Evolutionary conservation across 495 filamentous ascomycete species (phyloP).

Genomic region (Penicillium tannophilum): DNA sequence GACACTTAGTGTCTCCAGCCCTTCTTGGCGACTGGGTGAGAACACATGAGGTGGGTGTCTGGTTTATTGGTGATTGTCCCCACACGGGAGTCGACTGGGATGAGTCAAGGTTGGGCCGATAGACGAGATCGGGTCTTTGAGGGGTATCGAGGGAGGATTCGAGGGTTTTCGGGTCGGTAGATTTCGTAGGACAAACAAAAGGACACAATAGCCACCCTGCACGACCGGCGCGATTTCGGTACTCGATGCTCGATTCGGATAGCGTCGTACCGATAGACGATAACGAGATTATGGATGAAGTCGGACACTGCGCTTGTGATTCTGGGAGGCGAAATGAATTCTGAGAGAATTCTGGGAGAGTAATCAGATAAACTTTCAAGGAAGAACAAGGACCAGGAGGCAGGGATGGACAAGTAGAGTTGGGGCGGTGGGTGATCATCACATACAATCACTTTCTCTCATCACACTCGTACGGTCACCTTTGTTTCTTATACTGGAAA

Average conservation of each 20-base stretch:
- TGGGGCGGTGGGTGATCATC: conserved; percentile 22
- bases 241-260: conserved; percentile 7
- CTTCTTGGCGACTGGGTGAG: conserved; percentile 13
- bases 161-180: background rate
- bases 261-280: conserved; percentile 11
- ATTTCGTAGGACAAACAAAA: conserved; percentile 3
- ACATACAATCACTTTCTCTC: background rate
- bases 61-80: conserved; percentile 8
- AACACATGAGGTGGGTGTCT: conserved; percentile 22
- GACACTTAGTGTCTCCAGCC: conserved; percentile 20
- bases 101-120: conserved; percentile 14
- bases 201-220: conserved; percentile 21
- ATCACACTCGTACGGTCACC: background rate
- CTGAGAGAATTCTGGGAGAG: conserved; percentile 2
- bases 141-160: background rate
- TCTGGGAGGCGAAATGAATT: background rate
- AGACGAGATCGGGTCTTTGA: background rate
- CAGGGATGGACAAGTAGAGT: conserved; percentile 21
- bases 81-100: conserved; percentile 12
- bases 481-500: background rate
- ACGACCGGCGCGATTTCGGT: conserved; percentile 29
- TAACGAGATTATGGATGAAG: conserved; percentile 2
- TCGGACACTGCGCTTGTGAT: background rate
- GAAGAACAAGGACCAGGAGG: conserved; percentile 19
- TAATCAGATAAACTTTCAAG: background rate